A percentile compares a stretch with the other conserved stretches of the same genome.
These are phyloP conservation scores for Phaeosphaeria sp. DNA, from an alignment of 2,329 filamentous ascomycete genomes.

Conservation along the genomic window DNA sequence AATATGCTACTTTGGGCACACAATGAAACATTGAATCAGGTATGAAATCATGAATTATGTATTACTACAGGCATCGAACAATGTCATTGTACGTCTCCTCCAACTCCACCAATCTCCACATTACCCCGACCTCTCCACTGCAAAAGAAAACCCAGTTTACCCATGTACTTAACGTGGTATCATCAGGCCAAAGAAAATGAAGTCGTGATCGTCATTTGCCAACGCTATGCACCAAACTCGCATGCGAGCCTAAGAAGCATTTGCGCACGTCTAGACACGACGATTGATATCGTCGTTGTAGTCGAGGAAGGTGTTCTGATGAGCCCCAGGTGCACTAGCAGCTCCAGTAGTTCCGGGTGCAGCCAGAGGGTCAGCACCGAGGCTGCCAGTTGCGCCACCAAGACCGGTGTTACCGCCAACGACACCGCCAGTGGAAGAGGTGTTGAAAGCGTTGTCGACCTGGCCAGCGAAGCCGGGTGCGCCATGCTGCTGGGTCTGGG, in stretches of 20 bases:
- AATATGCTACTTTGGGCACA: too few relatives aligned
- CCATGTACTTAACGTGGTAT: constrained; percentile 39
- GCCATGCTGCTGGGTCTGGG: constrained; percentile 17
- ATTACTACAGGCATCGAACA: constrained; percentile 6
- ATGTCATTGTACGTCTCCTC: neutral
- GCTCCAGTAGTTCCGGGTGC: constrained; percentile 10
- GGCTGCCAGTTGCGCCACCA: constrained; percentile 8
- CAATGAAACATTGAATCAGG: neutral
- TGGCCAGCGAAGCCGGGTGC: constrained; percentile 51
- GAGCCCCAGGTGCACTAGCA: constrained; percentile 12
- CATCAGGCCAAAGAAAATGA: constrained; percentile 32
- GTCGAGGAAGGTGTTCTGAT: constrained; percentile 32
- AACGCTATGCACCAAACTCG: constrained; percentile 12
- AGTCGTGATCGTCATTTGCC: constrained; percentile 30
- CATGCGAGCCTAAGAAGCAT: constrained; percentile 3
- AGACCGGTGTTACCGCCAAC: constrained; percentile 11
- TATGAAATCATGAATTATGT: constrained; percentile 1
- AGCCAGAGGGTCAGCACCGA: constrained; percentile 19
- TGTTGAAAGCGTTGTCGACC: constrained; percentile 53
- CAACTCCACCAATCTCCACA: constrained; percentile 2
- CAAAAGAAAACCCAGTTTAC: constrained; percentile 19
- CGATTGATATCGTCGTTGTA: constrained; percentile 55
- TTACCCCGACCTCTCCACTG: constrained; percentile 16
- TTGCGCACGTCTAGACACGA: constrained; percentile 24
- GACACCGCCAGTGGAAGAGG: constrained; percentile 14